These are phyloP conservation scores for Entophlyctis helioformis DNA, from an alignment of 192 early-diverging fungal genomes.

Conservation along the genomic window DNA sequence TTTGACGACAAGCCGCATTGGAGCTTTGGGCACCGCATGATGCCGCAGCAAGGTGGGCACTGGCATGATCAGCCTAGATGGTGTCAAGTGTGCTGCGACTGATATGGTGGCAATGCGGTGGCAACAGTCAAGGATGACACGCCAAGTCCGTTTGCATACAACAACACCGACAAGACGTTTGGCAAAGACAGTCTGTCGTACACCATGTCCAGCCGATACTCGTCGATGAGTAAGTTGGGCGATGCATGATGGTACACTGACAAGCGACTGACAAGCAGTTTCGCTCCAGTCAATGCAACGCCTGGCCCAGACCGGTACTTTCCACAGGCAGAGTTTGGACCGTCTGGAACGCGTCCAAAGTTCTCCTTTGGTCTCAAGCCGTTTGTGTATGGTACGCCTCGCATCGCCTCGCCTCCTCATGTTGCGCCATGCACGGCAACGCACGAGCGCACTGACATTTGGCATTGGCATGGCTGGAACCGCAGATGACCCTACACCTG, in stretches of 20 bases:
- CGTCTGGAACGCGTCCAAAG: conserved; percentile 24
- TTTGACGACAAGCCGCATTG: conserved; percentile 31
- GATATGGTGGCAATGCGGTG: neutral
- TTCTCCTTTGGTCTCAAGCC: conserved; percentile 37
- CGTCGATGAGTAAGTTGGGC: too few relatives aligned
- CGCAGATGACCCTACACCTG: conserved; percentile 26
- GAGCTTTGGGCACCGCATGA: too few relatives aligned
- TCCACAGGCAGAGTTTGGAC: conserved; percentile 12
- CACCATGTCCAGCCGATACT: conserved; percentile 26
- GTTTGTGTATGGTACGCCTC: conserved; percentile 9
- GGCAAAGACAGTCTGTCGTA: conserved; percentile 22
- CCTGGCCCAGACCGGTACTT: conserved; percentile 35
- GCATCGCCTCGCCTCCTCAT: too few relatives aligned
- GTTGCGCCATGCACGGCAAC: too few relatives aligned
- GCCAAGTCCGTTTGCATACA: conserved; percentile 29
- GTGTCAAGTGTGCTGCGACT: neutral
- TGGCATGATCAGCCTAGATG: neutral
- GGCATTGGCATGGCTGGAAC: too few relatives aligned
- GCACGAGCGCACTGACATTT: too few relatives aligned
- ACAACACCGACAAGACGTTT: conserved; percentile 6
- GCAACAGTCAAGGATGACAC: conserved; percentile 9
- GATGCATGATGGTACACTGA: too few relatives aligned
- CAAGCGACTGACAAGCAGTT: neutral
- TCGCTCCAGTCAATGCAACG: conserved; percentile 9
- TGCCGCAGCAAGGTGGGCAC: too few relatives aligned